Base-by-base conservation (phyloP, 2,329 filamentous ascomycete genomes). In the Trichophyton equinum region DNA sequence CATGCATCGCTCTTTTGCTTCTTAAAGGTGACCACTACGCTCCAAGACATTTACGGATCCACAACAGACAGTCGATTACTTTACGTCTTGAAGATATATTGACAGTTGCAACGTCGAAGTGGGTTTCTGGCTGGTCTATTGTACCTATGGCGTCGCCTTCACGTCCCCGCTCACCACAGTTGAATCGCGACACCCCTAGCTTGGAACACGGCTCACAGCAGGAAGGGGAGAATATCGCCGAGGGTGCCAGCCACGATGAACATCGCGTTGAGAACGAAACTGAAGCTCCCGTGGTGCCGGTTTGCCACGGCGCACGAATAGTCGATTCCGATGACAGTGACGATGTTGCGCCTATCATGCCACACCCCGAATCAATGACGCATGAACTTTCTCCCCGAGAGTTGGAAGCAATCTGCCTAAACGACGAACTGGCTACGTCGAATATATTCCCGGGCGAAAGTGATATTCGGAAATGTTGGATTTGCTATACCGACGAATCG, bases 401-500 rank as follows among this genome's bases (percentile, higher is more conserved):
- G 22, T 15, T 5, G 9, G 46, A 51, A 15, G 8, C 46, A 4
- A 22, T 25, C 13, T 3, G 9, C 20, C 9, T 25, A 55, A 55
- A 30, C 2, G 11, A 55, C 18, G 51, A 18, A 36, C 25, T 18
- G 6, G 1, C 13, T 22, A 51, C 20, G 11, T 13, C 20, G 22
- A 25, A 9, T 55, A 15, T 15, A 13, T 55, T 30, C 20, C 30
- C 51, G 63, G 64, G 33, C 11, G 64, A 66, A 27, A 58, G 67
- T 25, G 77, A 78, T 33, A 75, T 75, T 4, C 73, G 75, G 62
- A 84, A 80, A 70, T 87, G 85, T 69, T 87, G 85, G 85, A 86
- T 87, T 64, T 87, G 85, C 72, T 85, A 86, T 71, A 80, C 79
- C 57, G 84, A 86, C 63, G 81, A 84, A 66, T 84, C 79, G 5